A percentile compares a stretch with the other conserved stretches of the same genome.
Conservation (phyloP, 2,329 filamentous ascomycete species). For the Didymella pomorum region DNA sequence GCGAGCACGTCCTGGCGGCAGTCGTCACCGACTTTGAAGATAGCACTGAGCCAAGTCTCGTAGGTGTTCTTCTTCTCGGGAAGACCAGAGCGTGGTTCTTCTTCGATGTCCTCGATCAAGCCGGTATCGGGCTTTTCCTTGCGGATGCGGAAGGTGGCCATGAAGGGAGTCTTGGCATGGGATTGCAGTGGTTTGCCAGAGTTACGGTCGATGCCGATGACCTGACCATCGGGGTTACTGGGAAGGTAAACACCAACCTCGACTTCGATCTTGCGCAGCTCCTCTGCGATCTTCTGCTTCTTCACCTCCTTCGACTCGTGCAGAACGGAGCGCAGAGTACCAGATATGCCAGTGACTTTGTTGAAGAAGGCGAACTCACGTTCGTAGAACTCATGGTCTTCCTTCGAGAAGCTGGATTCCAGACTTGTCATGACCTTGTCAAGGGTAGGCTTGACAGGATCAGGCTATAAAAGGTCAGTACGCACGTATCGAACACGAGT, state of each 20-base stretch:
- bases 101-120: slow-evolving; percentile 39
- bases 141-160: slow-evolving; percentile 97
- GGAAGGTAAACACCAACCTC: slow-evolving; percentile 97
- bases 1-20: slow-evolving; percentile 97
- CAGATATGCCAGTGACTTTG: slow-evolving; percentile 93
- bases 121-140: slow-evolving; percentile 68
- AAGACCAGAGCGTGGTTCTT: slow-evolving; percentile 44
- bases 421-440: slow-evolving; percentile 89
- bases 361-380: slow-evolving; percentile 98
- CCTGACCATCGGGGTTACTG: slow-evolving; percentile 94
- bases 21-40: slow-evolving; percentile 99
- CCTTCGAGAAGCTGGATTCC: slow-evolving; percentile 78
- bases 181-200: slow-evolving; percentile 97
- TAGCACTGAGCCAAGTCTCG: slow-evolving; percentile 98
- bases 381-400: slow-evolving; percentile 87
- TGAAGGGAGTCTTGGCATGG: slow-evolving; percentile 97
- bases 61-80: slow-evolving; percentile 64
- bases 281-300: slow-evolving; percentile 99
- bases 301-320: slow-evolving; percentile 94
- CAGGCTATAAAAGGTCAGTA: slow-evolving; percentile 65
- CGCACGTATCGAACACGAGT: background rate
- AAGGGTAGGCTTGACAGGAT: slow-evolving; percentile 90
- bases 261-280: slow-evolving; percentile 95
- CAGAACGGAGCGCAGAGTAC: slow-evolving; percentile 92
- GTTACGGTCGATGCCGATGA: slow-evolving; percentile 97